Evolutionary conservation across 805 yeast genomes (phyloP).

Genomic region (Cyberlindnera veronae): DNA sequence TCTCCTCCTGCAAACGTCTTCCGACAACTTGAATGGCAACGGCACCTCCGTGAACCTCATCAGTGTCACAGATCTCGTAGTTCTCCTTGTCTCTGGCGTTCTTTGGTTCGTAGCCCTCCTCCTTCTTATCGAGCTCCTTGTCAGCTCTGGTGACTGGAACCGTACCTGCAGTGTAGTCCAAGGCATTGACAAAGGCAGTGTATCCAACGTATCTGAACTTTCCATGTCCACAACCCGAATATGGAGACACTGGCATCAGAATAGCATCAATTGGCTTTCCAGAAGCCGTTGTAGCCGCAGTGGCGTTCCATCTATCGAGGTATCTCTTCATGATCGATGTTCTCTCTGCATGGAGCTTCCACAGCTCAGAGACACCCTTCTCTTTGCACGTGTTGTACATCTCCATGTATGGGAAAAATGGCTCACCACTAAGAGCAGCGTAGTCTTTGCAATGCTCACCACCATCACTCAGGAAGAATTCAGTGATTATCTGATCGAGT

Average conservation of each 20-base stretch:
- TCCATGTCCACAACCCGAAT: constrained; percentile 33
- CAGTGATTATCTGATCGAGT: constrained; percentile 31
- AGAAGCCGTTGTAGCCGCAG: constrained; percentile 31
- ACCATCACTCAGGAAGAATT: constrained; percentile 38
- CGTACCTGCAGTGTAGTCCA: constrained; percentile 55
- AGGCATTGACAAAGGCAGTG: constrained; percentile 50
- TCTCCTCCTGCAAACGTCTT: constrained; percentile 59
- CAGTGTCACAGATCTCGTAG: constrained; percentile 46
- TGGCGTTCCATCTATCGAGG: constrained; percentile 41
- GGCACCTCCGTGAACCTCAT: constrained; percentile 54
- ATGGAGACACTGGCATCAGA: constrained; percentile 37
- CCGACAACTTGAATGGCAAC: constrained; percentile 65
- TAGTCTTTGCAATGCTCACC: constrained; percentile 35
- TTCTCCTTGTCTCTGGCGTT: constrained; percentile 42
- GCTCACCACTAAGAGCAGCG: constrained; percentile 40
- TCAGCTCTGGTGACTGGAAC: constrained; percentile 60
- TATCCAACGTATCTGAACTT: constrained; percentile 34
- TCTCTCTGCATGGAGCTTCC: constrained; percentile 41
- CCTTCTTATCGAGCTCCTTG: constrained; percentile 35
- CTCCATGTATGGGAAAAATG: constrained; percentile 41
- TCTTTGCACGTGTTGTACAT: constrained; percentile 32
- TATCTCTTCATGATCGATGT: constrained; percentile 37
- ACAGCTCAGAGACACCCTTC: constrained; percentile 33
- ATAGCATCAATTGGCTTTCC: constrained; percentile 47
- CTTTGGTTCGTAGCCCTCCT: constrained; percentile 29